A percentile compares a stretch with the other conserved stretches of the same genome.
Conservation (phyloP, 306 rosid genomes). For the Trifolium subterraneum region DNA sequence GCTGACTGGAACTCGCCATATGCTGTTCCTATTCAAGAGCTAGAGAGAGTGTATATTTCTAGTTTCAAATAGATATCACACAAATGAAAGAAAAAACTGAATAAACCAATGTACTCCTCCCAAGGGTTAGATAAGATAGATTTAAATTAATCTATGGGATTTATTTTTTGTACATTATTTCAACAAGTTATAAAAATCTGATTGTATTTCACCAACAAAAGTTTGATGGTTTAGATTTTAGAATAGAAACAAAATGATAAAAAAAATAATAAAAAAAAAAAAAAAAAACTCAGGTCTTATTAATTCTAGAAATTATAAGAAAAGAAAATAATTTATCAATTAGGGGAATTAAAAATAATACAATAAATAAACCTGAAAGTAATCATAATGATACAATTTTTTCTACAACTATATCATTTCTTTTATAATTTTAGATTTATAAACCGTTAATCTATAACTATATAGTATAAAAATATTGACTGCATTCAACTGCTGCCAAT, state of each 20-base stretch:
- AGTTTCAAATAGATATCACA: conserved; percentile 23
- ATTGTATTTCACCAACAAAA: too few relatives aligned
- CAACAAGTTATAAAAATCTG: too few relatives aligned
- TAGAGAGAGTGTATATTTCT: conserved; percentile 48
- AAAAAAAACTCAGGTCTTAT: neutral
- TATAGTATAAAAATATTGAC: neutral
- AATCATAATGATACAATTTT: neutral
- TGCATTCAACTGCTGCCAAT: neutral
- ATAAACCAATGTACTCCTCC: conserved; percentile 9
- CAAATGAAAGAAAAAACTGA: neutral
- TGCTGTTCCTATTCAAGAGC: conserved; percentile 59
- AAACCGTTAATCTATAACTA: neutral
- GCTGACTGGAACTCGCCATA: conserved; percentile 97
- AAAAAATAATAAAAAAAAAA: too few relatives aligned
- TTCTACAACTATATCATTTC: neutral
- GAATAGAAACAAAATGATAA: neutral
- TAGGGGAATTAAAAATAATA: too few relatives aligned
- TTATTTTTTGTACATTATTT: too few relatives aligned
- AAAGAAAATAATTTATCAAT: too few relatives aligned
- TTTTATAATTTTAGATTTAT: too few relatives aligned
- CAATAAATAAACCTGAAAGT: too few relatives aligned
- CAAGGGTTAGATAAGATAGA: too few relatives aligned
- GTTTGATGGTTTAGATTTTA: neutral
- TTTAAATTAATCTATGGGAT: too few relatives aligned
- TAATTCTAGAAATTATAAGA: neutral